Evolutionary conservation across 2,329 filamentous ascomycete species (phyloP).

Genomic region (Graphilbum sp.): DNA sequence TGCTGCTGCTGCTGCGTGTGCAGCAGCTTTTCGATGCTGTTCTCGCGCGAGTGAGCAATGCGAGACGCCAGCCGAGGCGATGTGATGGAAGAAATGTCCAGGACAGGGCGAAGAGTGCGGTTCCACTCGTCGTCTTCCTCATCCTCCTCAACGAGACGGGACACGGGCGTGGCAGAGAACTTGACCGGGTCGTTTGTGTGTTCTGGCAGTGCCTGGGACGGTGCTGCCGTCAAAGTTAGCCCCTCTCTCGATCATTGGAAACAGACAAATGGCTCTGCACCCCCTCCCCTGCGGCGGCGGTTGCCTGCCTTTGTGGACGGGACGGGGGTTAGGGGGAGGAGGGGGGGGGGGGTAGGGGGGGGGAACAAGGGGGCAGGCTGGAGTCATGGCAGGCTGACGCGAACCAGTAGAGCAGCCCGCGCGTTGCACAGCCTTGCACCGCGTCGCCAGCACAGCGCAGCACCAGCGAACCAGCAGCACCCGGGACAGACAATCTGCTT

Average conservation of each 20-base stretch:
- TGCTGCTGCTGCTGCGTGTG: conserved; percentile 7
- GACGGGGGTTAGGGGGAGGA: too few species aligned
- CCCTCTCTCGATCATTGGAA: too few species aligned
- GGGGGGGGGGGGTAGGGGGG: too few species aligned
- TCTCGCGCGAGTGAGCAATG: conserved; percentile 38
- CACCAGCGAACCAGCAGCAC: background rate
- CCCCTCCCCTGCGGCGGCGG: too few species aligned
- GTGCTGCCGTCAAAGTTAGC: conserved; percentile 24
- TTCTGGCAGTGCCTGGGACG: conserved; percentile 43
- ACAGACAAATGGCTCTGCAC: too few species aligned
- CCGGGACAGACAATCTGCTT: background rate
- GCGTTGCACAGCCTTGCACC: background rate
- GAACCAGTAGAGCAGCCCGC: too few species aligned
- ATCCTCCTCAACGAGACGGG: conserved; percentile 37
- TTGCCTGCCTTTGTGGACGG: too few species aligned
- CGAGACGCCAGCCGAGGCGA: conserved; percentile 11
- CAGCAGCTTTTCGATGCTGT: conserved; percentile 38
- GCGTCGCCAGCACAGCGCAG: background rate
- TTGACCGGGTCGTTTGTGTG: conserved; percentile 34
- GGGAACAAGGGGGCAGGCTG: too few species aligned
- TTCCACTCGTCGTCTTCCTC: conserved; percentile 37
- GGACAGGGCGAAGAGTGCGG: conserved; percentile 32
- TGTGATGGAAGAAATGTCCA: conserved; percentile 11
- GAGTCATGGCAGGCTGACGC: too few species aligned
- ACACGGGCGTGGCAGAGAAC: conserved; percentile 32